A percentile compares a stretch with the other conserved stretches of the same genome.
phyloP scores from a whole-genome alignment of 73 alveolate species.

The Paramecium sexaurelia region DNA sequence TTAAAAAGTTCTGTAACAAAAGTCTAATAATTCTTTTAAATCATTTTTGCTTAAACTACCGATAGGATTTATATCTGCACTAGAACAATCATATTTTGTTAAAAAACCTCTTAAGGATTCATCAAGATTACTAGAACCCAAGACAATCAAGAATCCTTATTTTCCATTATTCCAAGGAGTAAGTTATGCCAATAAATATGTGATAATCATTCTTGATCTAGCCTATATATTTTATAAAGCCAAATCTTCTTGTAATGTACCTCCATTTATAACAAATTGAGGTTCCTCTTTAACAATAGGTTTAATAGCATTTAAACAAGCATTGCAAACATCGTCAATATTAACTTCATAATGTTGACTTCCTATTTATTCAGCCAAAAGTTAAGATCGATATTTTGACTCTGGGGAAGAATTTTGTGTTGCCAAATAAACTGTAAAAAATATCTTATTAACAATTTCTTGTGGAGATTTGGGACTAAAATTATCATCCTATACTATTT shows the following conservation, averaged over 20 bases:
- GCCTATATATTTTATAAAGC: slow-evolving; percentile 92
- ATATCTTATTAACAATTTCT: slow-evolving; percentile 75
- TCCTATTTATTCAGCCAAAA: slow-evolving; percentile 86
- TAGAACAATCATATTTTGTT: slow-evolving; percentile 94
- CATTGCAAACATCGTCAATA: slow-evolving; percentile 73
- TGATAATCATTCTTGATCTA: slow-evolving; percentile 86
- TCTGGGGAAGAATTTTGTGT: slow-evolving; percentile 72
- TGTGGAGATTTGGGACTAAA: slow-evolving; percentile 73
- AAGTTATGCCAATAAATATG: slow-evolving; percentile 89
- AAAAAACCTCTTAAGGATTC: slow-evolving; percentile 94
- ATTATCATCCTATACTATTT: slow-evolving; percentile 65
- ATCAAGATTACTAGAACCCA: slow-evolving; percentile 90
- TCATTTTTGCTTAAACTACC: slow-evolving; percentile 90
- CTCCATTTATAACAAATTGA: slow-evolving; percentile 67
- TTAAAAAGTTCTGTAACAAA: neutral
- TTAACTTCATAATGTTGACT: slow-evolving; percentile 77
- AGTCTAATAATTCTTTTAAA: slow-evolving; percentile 70
- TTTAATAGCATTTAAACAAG: slow-evolving; percentile 50
- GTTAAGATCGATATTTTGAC: slow-evolving; percentile 78
- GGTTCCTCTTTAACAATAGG: slow-evolving; percentile 75
- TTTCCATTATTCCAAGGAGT: slow-evolving; percentile 86
- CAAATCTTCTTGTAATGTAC: slow-evolving; percentile 79
- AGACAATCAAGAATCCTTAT: slow-evolving; percentile 76
- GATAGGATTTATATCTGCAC: slow-evolving; percentile 95
- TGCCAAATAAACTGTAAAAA: slow-evolving; percentile 70